phyloP scores from a whole-genome alignment of 192 early-diverging fungal species.

The Gonapodya prolifera region DNA sequence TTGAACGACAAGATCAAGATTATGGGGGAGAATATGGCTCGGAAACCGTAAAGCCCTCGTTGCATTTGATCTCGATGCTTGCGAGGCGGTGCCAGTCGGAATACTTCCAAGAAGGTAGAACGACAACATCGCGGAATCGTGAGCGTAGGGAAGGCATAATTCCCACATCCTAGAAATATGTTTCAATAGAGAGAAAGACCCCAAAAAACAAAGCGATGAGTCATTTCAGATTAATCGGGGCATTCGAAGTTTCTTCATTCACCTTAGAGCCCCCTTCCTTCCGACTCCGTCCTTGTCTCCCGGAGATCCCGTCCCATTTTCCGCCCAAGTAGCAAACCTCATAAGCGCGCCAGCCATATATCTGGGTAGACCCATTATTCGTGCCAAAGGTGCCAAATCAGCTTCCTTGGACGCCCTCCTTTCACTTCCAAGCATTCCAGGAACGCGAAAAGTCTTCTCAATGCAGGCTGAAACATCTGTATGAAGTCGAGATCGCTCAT shows the following conservation, averaged over 20 bases:
- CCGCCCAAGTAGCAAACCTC: not conserved
- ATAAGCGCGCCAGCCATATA: not conserved
- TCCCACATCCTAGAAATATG: not conserved
- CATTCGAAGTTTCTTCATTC: too few relatives aligned
- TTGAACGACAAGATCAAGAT: conserved; percentile 10
- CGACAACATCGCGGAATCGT: conserved; percentile 10
- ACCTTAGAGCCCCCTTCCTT: not conserved
- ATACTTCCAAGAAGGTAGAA: conserved; percentile 15
- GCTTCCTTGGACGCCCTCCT: conserved; percentile 39
- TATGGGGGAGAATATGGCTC: conserved; percentile 9
- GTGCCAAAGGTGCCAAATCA: conserved; percentile 34
- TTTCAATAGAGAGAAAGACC: too few relatives aligned
- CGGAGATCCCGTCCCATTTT: not conserved
- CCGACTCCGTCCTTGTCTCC: not conserved
- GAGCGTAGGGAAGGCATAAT: conserved; percentile 8
- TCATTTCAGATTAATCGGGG: too few relatives aligned
- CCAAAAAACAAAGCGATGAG: too few relatives aligned
- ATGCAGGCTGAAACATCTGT: not conserved
- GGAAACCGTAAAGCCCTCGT: not conserved
- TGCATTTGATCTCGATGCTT: not conserved
- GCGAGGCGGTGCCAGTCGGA: not conserved
- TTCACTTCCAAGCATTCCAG: conserved; percentile 29
- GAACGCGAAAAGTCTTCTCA: not conserved
- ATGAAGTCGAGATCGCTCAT: conserved; percentile 8
- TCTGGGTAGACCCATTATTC: conserved; percentile 2